A percentile compares a stretch with the other conserved stretches of the same genome.
Evolutionary conservation across 2,329 filamentous ascomycete species (phyloP).

Genomic region (Xylariaceae sp.): DNA sequence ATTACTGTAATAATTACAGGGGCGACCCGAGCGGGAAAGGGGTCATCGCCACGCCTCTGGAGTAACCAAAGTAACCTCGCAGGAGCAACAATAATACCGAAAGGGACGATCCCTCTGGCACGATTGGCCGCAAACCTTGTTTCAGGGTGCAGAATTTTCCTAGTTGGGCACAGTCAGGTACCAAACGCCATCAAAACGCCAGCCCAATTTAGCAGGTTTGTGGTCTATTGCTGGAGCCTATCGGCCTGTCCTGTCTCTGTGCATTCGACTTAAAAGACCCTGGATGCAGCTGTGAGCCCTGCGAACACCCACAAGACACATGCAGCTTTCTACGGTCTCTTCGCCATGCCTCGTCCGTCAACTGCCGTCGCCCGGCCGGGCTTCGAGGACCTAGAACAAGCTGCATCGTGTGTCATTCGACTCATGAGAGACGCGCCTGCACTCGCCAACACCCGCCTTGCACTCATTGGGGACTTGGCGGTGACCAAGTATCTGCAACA

Average conservation of each 20-base stretch:
- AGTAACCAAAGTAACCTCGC: constrained; percentile 3
- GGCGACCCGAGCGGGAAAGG: constrained; percentile 12
- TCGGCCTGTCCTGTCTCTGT: background rate
- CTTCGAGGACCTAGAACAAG: constrained; percentile 15
- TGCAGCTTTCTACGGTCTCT: background rate
- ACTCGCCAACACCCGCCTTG: constrained; percentile 14
- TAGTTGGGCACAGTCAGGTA: constrained; percentile 18
- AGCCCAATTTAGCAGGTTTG: constrained; percentile 17
- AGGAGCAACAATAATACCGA: constrained; percentile 16
- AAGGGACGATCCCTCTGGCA: constrained; percentile 5
- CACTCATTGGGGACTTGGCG: constrained; percentile 16
- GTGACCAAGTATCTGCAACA: constrained; percentile 15
- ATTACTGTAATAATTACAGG: constrained; percentile 10
- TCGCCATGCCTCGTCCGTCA: constrained; percentile 12
- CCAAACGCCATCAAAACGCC: constrained; percentile 7
- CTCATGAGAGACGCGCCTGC: constrained; percentile 15
- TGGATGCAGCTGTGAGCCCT: constrained; percentile 5
- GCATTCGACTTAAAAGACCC: constrained; percentile 11
- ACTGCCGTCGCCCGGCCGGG: constrained; percentile 12
- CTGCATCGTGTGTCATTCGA: constrained; percentile 14
- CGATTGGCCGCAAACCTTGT: constrained; percentile 15
- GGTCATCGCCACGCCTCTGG: background rate
- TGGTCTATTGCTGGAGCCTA: background rate
- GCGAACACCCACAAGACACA: background rate
- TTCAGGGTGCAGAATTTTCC: constrained; percentile 11